These are phyloP conservation scores for Hemileia vastatrix DNA, from an alignment of 1,284 basidiomycete species.

Conservation along the genomic window DNA sequence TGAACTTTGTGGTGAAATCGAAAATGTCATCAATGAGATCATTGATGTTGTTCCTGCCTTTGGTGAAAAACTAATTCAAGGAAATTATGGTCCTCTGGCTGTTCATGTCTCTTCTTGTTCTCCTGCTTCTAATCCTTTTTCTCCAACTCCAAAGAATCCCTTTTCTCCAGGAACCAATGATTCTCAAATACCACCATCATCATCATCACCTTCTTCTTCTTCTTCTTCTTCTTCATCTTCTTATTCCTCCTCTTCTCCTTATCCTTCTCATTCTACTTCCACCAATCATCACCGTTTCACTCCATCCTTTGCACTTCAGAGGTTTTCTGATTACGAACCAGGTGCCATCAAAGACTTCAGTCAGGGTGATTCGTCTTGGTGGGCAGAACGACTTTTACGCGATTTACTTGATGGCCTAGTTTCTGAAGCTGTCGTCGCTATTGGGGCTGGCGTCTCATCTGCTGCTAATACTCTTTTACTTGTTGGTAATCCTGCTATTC, in stretches of 20 bases:
- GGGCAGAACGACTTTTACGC: conserved; percentile 17
- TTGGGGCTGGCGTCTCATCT: no score
- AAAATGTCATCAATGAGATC: conserved; percentile 17
- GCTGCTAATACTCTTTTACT: no score
- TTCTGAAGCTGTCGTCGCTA: conserved; percentile 13
- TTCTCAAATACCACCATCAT: no score
- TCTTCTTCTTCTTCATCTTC: neutral
- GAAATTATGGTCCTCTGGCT: conserved; percentile 18
- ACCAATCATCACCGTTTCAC: no score
- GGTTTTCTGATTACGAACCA: conserved; percentile 13
- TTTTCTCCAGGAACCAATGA: no score
- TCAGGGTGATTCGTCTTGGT: conserved; percentile 13
- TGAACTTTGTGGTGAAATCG: conserved; percentile 21
- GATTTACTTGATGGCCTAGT: conserved; percentile 21
- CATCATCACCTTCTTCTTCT: no score
- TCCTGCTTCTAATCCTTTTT: no score
- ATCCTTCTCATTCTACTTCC: no score
- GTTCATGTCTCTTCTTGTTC: neutral
- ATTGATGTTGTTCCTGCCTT: conserved; percentile 20
- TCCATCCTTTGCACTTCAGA: neutral
- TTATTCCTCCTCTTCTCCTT: no score
- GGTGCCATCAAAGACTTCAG: conserved; percentile 10
- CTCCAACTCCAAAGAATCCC: no score
- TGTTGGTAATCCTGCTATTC: no score
- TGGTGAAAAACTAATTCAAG: conserved; percentile 19